Base-by-base conservation (phyloP, 352 stramenopile genomes). In the Pythium pyrilobum region DNA sequence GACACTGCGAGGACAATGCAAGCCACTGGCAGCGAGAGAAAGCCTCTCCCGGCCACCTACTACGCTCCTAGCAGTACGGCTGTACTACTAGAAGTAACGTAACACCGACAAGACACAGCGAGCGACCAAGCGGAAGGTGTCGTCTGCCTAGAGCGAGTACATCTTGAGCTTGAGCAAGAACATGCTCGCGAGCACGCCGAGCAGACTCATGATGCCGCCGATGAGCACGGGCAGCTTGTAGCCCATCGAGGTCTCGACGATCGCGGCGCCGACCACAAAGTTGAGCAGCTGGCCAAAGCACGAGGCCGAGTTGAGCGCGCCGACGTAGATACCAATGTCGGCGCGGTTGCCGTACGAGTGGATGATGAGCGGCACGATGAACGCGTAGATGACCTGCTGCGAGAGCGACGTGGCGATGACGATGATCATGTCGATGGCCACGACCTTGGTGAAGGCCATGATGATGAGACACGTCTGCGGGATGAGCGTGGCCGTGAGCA, bases 101-200 rank as follows among this genome's bases (percentile, higher is more conserved):
- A n/a, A n/a, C n/a, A n/a, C n/a, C n/a, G n/a, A n/a, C n/a, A n/a
- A n/a, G n/a, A n/a, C n/a, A n/a, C n/a, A n/a, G n/a, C n/a, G n/a
- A n/a, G n/a, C n/a, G n/a, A n/a, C n/a, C n/a, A n/a, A n/a, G n/a
- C n/a, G n/a, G n/a, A n/a, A n/a, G n/a, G n/a, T n/a, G n/a, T n/a
- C n/a, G n/a, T n/a, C n/a, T n/a, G n/a, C n/a, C n/a, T 76, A 92
- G 73, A 92, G 79, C 18, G 75, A 87, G 59, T 79, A 66, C 77
- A 90, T 88, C 55, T 88, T 69, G 52, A 92, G 74, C 12, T 60
- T 66, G 61, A 89, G 73, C 20, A 77, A 78, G 31, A 59, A 40
- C 4, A 84, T 18, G 18, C 66, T 74, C 39, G 89, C 59, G 36
- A 91, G 8, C 5, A 84, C 61, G 0, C 62, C 80, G 3, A 87